Percentiles rank a stretch among this genome's conserved stretches.
phyloP scores from a whole-genome alignment of 495 filamentous ascomycete species.

The Trichoderma gamsii region DNA sequence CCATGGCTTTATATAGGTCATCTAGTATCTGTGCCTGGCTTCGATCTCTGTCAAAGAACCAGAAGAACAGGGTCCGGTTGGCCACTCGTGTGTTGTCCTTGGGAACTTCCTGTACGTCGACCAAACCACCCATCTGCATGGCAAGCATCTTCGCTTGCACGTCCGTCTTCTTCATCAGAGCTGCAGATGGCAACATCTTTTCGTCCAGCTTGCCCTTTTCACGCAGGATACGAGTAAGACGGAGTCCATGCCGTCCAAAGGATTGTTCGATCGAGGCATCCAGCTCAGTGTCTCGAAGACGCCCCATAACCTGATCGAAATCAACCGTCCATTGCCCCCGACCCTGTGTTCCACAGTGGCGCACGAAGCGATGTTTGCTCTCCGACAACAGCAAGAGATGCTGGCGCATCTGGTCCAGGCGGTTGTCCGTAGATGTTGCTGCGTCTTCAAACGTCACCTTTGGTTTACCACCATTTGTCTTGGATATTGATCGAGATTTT shows the following conservation, averaged over 20 bases:
- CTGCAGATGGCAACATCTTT: conserved; percentile 67
- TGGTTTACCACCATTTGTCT: conserved; percentile 27
- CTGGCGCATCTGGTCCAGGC: conserved; percentile 57
- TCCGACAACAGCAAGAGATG: conserved; percentile 73
- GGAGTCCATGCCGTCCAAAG: conserved; percentile 68
- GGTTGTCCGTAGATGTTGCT: conserved; percentile 30
- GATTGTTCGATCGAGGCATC: conserved; percentile 69
- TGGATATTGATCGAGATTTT: conserved; percentile 26
- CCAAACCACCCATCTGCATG: conserved; percentile 75
- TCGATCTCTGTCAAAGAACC: conserved; percentile 77
- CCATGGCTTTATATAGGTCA: conserved; percentile 81
- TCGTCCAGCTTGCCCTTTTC: conserved; percentile 89
- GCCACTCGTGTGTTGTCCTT: conserved; percentile 71
- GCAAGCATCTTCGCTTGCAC: conserved; percentile 71
- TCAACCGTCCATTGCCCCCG: conserved; percentile 73
- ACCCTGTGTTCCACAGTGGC: conserved; percentile 48
- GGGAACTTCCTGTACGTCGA: conserved; percentile 89
- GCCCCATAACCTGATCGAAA: conserved; percentile 61
- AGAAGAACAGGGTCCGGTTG: conserved; percentile 76
- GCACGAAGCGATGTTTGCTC: conserved; percentile 63
- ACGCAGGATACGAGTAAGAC: conserved; percentile 73
- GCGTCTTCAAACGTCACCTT: conserved; percentile 31
- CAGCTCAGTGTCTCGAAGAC: conserved; percentile 66
- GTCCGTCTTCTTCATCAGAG: conserved; percentile 71
- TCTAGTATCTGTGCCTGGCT: conserved; percentile 60